These are phyloP conservation scores for Chenopodium suecicum DNA, from an alignment of 148 eudicot species.

Conservation along the genomic window DNA sequence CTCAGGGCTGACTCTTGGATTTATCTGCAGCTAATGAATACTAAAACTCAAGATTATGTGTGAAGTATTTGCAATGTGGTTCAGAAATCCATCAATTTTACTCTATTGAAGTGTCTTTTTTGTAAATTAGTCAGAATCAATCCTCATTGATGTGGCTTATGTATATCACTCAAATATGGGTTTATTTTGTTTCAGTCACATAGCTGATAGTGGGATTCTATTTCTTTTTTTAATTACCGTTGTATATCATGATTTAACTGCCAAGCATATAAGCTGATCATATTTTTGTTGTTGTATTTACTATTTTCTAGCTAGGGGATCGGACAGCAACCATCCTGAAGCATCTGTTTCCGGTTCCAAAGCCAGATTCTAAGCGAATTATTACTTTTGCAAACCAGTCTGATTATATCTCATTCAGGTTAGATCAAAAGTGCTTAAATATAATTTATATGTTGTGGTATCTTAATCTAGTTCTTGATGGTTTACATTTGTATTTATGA, in stretches of 20 bases:
- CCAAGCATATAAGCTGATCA: neutral
- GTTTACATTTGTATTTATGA: too few relatives aligned
- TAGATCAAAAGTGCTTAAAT: slow-evolving; percentile 17
- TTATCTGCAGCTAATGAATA: too few relatives aligned
- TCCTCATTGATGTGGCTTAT: neutral
- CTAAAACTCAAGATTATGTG: too few relatives aligned
- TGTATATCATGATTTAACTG: neutral
- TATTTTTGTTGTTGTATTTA: slow-evolving; percentile 5
- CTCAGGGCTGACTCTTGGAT: too few relatives aligned
- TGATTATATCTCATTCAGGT: slow-evolving; percentile 97
- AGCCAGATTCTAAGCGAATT: slow-evolving; percentile 90
- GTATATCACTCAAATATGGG: neutral
- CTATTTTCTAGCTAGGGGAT: slow-evolving; percentile 58
- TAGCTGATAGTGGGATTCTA: neutral
- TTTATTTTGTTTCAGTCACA: neutral
- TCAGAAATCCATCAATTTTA: too few relatives aligned
- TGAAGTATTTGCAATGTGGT: too few relatives aligned
- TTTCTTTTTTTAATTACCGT: neutral
- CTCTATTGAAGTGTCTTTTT: too few relatives aligned
- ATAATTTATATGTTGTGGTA: neutral
- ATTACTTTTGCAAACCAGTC: slow-evolving; percentile 89
- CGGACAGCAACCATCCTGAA: slow-evolving; percentile 82
- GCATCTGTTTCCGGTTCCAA: slow-evolving; percentile 96
- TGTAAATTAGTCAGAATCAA: neutral
- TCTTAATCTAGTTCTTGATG: neutral